Base-by-base conservation (phyloP, 2,329 filamentous ascomycete species). In the Colletotrichum navitas region DNA sequence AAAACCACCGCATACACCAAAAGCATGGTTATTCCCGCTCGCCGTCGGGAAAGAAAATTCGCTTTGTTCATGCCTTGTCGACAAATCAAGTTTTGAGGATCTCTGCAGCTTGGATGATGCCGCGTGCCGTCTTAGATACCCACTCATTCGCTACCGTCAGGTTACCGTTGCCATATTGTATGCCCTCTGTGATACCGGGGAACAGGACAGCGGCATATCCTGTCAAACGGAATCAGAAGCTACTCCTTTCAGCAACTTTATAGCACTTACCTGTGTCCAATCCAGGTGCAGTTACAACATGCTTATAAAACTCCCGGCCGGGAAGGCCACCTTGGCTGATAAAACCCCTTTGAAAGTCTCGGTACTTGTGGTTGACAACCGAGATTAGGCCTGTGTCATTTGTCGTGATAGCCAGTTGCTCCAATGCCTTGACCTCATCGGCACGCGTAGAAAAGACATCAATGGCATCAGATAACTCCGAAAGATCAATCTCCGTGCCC, bases 141-240 rank as follows among this genome's bases (percentile, higher is more conserved):
- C 81, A 82, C 54, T 80, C 79, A 16, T 79, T 68, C 0, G 81
- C 81, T 11, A 77, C 62, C 0, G 76, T 75, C 16, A 80, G 71
- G 12, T 80, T 73, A 1, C 77, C 88, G 66, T 88, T 68, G 1
- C 77, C 88, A 63, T 88, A 87, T 74, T 90, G 87, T 1, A 90
- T 87, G 65, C 91, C 92, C 5, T 91, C 91, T 79, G 90, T 91
- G 75, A 93, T 89, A 29, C 90, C 91, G 16, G 89, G 82, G 66
- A 83, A 83, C 0, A 82, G 80, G 0, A 80, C 81, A 5, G 81
- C 80, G 0, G 81, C 80, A 29, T 84, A 87, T 45, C 85, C 68
- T 60, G 18, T 8, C 16, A 6, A 52, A 7, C 1, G 6, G 21
- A 1, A 11, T 34, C 11, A 36, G 59, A 18, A n/a, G 45, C 3